Evolutionary conservation across 1,139 yeast genomes (phyloP).

Genomic region (Suhomyces wounanorum): DNA sequence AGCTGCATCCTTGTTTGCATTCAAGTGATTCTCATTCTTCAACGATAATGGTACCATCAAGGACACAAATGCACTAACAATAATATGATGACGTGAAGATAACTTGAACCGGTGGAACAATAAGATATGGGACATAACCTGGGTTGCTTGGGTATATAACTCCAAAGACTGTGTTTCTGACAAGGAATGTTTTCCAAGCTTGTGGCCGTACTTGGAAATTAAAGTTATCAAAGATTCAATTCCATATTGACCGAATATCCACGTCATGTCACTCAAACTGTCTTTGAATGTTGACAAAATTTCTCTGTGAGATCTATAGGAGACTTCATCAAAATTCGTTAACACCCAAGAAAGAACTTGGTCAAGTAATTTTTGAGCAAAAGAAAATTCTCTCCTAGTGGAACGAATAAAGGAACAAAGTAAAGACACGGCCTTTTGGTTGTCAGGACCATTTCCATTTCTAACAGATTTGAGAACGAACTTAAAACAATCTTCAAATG

Average conservation of each 20-base stretch:
- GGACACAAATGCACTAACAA: constrained; percentile 50
- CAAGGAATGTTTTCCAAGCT: background rate
- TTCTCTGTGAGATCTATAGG: constrained; percentile 7
- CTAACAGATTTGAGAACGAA: constrained; percentile 4
- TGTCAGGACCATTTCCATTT: background rate
- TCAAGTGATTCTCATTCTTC: constrained; percentile 17
- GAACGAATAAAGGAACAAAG: constrained; percentile 11
- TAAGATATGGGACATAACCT: constrained; percentile 55
- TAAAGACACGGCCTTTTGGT: constrained; percentile 7
- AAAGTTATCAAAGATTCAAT: constrained; percentile 54
- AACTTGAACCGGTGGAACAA: constrained; percentile 71
- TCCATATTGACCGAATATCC: constrained; percentile 69
- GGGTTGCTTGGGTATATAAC: constrained; percentile 41
- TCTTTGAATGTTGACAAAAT: constrained; percentile 32
- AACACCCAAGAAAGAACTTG: constrained; percentile 14
- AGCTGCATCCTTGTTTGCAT: constrained; percentile 36
- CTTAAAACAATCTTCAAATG: constrained; percentile 1
- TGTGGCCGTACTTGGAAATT: constrained; percentile 21
- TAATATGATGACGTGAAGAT: constrained; percentile 69
- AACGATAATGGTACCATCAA: constrained; percentile 50
- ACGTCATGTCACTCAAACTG: constrained; percentile 49
- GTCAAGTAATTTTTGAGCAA: constrained; percentile 4
- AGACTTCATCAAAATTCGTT: constrained; percentile 9
- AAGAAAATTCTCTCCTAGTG: constrained; percentile 5
- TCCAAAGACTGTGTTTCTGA: constrained; percentile 15